Conservation (phyloP, 2,329 filamentous ascomycete species). For the Colletotrichum sp. region DNA sequence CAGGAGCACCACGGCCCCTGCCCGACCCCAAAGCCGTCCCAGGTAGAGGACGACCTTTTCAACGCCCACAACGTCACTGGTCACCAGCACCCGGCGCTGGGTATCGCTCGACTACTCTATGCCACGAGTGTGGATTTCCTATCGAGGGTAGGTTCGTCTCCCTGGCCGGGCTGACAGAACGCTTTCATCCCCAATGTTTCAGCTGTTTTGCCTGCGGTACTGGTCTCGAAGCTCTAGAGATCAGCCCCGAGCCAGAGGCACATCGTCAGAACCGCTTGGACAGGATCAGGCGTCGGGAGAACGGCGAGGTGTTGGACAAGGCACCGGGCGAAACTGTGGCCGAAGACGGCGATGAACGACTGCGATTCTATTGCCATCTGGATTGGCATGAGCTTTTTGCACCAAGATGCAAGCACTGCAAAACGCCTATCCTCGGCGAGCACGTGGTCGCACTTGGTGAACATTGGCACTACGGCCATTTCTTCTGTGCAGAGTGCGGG, state of each 20-base stretch:
- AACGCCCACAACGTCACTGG: constrained; percentile 60
- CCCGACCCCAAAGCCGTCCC: constrained; percentile 47
- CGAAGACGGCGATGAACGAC: constrained; percentile 74
- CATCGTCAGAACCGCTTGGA: constrained; percentile 74
- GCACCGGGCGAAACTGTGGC: constrained; percentile 67
- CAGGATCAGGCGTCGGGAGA: constrained; percentile 69
- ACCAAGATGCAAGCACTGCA: constrained; percentile 93
- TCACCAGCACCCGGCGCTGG: constrained; percentile 53
- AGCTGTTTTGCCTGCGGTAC: constrained; percentile 87
- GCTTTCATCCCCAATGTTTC: constrained; percentile 95
- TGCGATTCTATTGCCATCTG: constrained; percentile 96
- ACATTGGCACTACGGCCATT: constrained; percentile 98
- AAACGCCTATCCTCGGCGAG: constrained; percentile 94
- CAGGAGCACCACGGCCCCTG: constrained; percentile 42
- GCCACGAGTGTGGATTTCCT: constrained; percentile 81
- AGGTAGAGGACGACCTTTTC: constrained; percentile 35
- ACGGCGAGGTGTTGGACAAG: constrained; percentile 65
- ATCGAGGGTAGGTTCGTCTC: constrained; percentile 93
- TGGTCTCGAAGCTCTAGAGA: constrained; percentile 90
- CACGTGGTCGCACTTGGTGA: constrained; percentile 91
- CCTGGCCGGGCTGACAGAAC: constrained; percentile 71
- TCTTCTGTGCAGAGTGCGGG: constrained; percentile 98
- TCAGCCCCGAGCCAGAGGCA: constrained; percentile 86
- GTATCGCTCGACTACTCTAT: constrained; percentile 53
- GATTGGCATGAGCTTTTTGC: constrained; percentile 97